phyloP scores from a whole-genome alignment of 1,139 yeast genomes.

The Blastobotrys proliferans region DNA sequence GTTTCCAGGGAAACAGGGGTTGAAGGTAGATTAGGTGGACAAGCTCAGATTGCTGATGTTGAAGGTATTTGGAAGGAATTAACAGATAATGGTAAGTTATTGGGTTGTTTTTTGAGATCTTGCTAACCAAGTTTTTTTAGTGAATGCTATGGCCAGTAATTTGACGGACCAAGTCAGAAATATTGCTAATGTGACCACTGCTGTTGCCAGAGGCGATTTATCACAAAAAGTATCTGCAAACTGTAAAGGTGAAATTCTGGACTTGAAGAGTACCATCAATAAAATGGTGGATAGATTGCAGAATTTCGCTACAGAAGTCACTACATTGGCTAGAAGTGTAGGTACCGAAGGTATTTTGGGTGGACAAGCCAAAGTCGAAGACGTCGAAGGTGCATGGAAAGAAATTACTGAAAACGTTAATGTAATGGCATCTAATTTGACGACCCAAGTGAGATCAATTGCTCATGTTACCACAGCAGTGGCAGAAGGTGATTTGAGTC shows the following conservation, averaged over 20 bases:
- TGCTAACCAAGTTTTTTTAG: constrained; percentile 14
- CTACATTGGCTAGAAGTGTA: constrained; percentile 81
- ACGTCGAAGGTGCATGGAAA: constrained; percentile 92
- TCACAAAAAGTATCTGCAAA: constrained; percentile 84
- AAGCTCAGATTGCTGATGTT: constrained; percentile 76
- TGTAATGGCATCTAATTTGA: constrained; percentile 83
- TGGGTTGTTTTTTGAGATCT: not conserved
- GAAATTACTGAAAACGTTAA: constrained; percentile 87
- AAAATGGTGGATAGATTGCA: constrained; percentile 88
- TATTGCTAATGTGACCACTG: constrained; percentile 87
- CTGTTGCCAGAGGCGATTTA: constrained; percentile 87
- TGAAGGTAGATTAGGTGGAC: constrained; percentile 83
- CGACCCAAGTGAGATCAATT: constrained; percentile 84
- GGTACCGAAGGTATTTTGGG: constrained; percentile 89
- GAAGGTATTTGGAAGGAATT: constrained; percentile 89
- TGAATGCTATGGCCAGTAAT: constrained; percentile 86
- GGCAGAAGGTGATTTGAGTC: constrained; percentile 85
- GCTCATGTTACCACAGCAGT: constrained; percentile 92
- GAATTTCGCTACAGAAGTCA: constrained; percentile 84
- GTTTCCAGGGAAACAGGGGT: constrained; percentile 91
- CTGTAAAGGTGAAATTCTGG: constrained; percentile 83
- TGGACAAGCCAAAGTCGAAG: constrained; percentile 88
- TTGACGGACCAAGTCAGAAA: constrained; percentile 84
- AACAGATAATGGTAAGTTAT: constrained; percentile 59
- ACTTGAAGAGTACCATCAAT: constrained; percentile 72